Conservation (phyloP, 2,329 filamentous ascomycete species). For the Elsinoe batatas region DNA sequence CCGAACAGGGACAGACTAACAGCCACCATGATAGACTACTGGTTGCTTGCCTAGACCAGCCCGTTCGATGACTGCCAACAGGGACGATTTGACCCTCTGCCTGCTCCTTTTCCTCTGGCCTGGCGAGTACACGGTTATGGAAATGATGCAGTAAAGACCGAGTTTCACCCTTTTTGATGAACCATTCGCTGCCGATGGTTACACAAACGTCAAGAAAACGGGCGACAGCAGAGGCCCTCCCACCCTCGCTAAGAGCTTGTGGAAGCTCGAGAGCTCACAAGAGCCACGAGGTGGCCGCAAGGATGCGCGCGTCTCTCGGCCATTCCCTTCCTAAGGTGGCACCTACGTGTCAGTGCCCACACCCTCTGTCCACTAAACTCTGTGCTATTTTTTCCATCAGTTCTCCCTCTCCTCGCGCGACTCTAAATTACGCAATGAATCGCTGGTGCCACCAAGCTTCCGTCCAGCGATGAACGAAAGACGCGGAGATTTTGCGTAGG, state of each 20-base stretch:
- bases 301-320: neutral
- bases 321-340: neutral
- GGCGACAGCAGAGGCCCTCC: neutral
- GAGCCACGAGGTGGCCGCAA: neutral
- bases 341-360: slow-evolving; percentile 1
- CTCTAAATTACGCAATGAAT: neutral
- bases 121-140: neutral
- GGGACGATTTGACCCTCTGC: neutral
- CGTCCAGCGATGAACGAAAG: neutral
- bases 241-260: neutral
- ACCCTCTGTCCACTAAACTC: neutral
- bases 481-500: no score
- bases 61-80: slow-evolving; percentile 2
- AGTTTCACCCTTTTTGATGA: neutral
- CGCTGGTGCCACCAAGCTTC: neutral
- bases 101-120: neutral
- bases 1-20: slow-evolving; percentile 10
- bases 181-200: neutral
- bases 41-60: slow-evolving; percentile 1
- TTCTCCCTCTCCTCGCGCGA: neutral
- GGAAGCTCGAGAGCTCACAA: neutral
- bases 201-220: slow-evolving; percentile 2
- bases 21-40: slow-evolving; percentile 9
- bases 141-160: neutral
- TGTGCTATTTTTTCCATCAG: neutral